Conservation (phyloP, 2,329 filamentous ascomycete species). For the Claviceps africana region DNA sequence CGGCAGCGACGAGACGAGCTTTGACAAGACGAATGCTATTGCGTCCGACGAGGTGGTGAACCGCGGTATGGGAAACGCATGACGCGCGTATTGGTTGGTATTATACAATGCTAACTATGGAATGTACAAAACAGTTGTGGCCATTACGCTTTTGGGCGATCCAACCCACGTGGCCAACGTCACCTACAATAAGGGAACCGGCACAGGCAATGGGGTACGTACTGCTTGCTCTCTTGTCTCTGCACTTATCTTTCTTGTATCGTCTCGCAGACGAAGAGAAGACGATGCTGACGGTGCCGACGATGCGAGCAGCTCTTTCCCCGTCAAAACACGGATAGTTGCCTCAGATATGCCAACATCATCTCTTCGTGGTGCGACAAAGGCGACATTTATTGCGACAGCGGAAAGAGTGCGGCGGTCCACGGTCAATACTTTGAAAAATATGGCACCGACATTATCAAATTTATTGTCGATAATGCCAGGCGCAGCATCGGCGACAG, state of each 20-base stretch:
- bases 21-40: slow-evolving; percentile 16
- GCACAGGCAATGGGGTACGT: slow-evolving; percentile 24
- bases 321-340: slow-evolving; percentile 20
- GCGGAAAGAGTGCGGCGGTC: slow-evolving; percentile 15
- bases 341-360: slow-evolving; percentile 21
- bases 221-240: background rate
- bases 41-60: slow-evolving; percentile 15
- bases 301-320: slow-evolving; percentile 19
- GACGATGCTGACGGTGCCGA: no score
- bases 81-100: no score
- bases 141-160: slow-evolving; percentile 27
- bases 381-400: slow-evolving; percentile 27
- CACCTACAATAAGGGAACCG: slow-evolving; percentile 24
- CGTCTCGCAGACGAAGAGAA: no score
- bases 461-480: slow-evolving; percentile 23
- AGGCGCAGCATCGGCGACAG: background rate
- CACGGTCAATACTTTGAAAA: slow-evolving; percentile 23
- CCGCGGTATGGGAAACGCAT: slow-evolving; percentile 14
- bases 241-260: no score
- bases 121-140: slow-evolving; percentile 19
- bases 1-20: slow-evolving; percentile 17
- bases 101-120: background rate
- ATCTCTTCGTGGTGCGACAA: slow-evolving; percentile 28
- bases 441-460: slow-evolving; percentile 21
- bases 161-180: slow-evolving; percentile 23